Evolutionary conservation across 441 rosid species (phyloP), one percentile per base, ranked within the genome.

Genomic region (Adansonia madagascariensis): DNA sequence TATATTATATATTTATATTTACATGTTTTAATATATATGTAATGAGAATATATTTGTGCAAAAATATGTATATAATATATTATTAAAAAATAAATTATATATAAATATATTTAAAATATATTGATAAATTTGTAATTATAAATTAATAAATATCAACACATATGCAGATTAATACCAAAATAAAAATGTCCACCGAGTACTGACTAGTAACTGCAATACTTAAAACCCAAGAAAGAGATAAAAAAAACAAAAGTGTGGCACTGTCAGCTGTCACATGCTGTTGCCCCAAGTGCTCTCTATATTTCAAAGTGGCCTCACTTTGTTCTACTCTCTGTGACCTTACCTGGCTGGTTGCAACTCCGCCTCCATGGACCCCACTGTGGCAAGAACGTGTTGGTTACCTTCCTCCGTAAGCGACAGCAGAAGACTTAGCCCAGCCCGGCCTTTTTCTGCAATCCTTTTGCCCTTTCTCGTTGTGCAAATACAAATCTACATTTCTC

Each of bases 231-330:
- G 6, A 43, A 6, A 7, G 8, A 43, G 46, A 0, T 0, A 0
- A 43, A 7, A 7, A 43, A 43, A 43, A 20, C 3, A 11, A 68
- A 18, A 17, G 15, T 6, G 60, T 53, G 46, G 43, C 75, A 75
- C 64, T 2, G 77, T 7, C 46, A 43, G 46, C 46, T 43, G 46
- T 78, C 89, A 81, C 88, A 81, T 84, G 87, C 70, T 11, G 17
- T 71, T 77, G 46, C 46, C 46, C 46, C 41, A 1, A 43, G 46
- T 84, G 71, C 27, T 65, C 46, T 43, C 46, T 0, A 43, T 7
- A 63, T 24, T 22, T 7, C 5, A 12, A 0, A 35, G 0, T 10
- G 85, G 56, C 9, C 81, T 83, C 80, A 73, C 76, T 65, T 77
- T 0, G 46, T 43, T 43, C 46, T 43, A 43, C 46, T 7, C 46